Evolutionary conservation across 169 alveolate genomes (phyloP), one percentile per base, ranked within the genome.

Genomic region (Plasmodium yoelii): DNA sequence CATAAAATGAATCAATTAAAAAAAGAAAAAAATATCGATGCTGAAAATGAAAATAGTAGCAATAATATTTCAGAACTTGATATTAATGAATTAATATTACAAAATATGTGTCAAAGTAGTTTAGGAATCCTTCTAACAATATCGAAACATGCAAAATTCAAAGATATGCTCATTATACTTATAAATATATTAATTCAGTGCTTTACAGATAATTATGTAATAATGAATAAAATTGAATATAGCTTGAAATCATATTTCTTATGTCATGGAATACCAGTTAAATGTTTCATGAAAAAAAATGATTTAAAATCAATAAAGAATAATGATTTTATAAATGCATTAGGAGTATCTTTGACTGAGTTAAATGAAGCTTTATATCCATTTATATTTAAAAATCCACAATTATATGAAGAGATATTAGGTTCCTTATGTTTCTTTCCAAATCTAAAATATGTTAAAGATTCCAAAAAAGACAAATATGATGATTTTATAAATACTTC

Each of bases 311-410:
- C 71, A 0, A 59, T 86, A 34, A 74, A 86, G 53, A 72, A 86
- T 51, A 12, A 5, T 6, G 42, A 86, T 9, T 24, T 86, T 47
- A 44, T 75, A 28, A 70, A 71, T 42, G 91, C 91, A 0, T 69
- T 86, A 61, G 91, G 91, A 12, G 91, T 86, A 34, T 86, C 91
- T 3, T 70, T 86, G 10, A 86, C 18, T 26, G 77, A 86, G 22
- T 53, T 86, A 46, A 86, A 86, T 71, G 75, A 86, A 63, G 87
- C 91, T 15, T 57, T 86, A 69, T 86, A 86, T 24, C 91, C 86
- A 42, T 71, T 70, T 47, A 86, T 86, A 1, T 86, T 86, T 86
- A 86, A 71, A 72, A 86, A 86, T 44, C 91, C 91, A 47, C 91
- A 86, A 34, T 56, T 86, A 57, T 86, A 86, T 86, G 91, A 86